Percentiles rank a stretch among this genome's conserved stretches.
Evolutionary conservation across 352 stramenopile species (phyloP).

Genomic region (Halophytophthora batemanensis): DNA sequence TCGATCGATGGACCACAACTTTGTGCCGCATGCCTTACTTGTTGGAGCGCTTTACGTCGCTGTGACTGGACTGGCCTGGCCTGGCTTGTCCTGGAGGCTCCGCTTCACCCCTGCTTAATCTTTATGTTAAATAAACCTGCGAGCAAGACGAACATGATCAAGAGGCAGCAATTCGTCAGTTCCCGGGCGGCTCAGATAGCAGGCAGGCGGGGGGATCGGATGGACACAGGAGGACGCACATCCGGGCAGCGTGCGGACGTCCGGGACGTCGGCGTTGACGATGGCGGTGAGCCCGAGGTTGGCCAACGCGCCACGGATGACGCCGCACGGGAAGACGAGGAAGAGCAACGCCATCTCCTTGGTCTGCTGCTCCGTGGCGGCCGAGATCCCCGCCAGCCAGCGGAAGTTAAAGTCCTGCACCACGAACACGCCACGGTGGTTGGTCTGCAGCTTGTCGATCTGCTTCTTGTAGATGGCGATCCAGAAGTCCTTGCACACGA

Average conservation of each 20-base stretch:
- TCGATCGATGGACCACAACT: too few relatives aligned
- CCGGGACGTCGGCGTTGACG: slow-evolving; percentile 93
- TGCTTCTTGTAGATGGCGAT: slow-evolving; percentile 97
- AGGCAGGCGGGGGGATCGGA: not conserved
- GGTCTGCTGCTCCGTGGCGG: slow-evolving; percentile 71
- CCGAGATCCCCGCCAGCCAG: slow-evolving; percentile 88
- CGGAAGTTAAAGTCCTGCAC: slow-evolving; percentile 95
- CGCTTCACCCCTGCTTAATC: slow-evolving; percentile 64
- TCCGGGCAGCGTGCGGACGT: slow-evolving; percentile 88
- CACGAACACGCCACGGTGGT: slow-evolving; percentile 94
- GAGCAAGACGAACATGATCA: slow-evolving; percentile 4
- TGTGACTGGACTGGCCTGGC: too few relatives aligned
- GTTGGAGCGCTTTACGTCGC: not conserved
- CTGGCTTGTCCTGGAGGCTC: not conserved
- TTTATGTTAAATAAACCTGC: slow-evolving; percentile 92
- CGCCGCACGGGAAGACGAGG: slow-evolving; percentile 93
- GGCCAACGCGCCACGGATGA: slow-evolving; percentile 93
- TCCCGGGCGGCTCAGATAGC: not conserved
- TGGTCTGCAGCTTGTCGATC: slow-evolving; percentile 98
- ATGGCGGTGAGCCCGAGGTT: slow-evolving; percentile 95
- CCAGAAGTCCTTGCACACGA: slow-evolving; percentile 98
- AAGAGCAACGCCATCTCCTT: slow-evolving; percentile 92
- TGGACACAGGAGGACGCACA: slow-evolving; percentile 80
- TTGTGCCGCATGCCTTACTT: not conserved
- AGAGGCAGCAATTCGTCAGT: slow-evolving; percentile 1